phyloP scores from a whole-genome alignment of 108 stramenopile genomes.

The Skeletonema costatum region DNA sequence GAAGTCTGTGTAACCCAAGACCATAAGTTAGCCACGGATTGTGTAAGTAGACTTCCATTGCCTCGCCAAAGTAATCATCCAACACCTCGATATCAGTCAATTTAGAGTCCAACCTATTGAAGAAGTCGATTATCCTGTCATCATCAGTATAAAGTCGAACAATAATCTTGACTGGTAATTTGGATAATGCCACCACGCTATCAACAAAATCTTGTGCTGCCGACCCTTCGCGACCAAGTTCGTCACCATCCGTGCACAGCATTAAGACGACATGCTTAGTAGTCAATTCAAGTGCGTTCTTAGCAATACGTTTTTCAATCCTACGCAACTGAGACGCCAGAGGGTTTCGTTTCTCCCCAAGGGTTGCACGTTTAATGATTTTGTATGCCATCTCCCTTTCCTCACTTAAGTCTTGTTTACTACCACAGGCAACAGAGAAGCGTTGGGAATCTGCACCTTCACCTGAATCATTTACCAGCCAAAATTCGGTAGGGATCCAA shows the following conservation, averaged over 20 bases:
- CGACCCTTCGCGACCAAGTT: slow-evolving; percentile 24
- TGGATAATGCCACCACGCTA: slow-evolving; percentile 55
- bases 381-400: not conserved
- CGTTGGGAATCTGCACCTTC: not conserved
- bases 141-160: slow-evolving; percentile 84
- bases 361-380: not conserved
- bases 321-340: slow-evolving; percentile 10
- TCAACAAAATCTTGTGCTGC: slow-evolving; percentile 33
- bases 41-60: slow-evolving; percentile 44
- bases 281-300: slow-evolving; percentile 7
- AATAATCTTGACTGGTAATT: slow-evolving; percentile 73
- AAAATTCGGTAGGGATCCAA: slow-evolving; percentile 30
- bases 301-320: slow-evolving; percentile 6
- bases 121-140: slow-evolving; percentile 59
- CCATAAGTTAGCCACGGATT: slow-evolving; percentile 82
- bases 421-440: slow-evolving; percentile 11
- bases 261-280: slow-evolving; percentile 40
- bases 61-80: slow-evolving; percentile 63
- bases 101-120: slow-evolving; percentile 69
- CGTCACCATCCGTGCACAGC: slow-evolving; percentile 59
- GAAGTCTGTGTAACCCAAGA: slow-evolving; percentile 61
- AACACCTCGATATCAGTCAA: slow-evolving; percentile 76
- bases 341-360: slow-evolving; percentile 4
- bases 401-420: not conserved
- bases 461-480: slow-evolving; percentile 24